Conservation (phyloP, 73 alveolate species). For the Paramecium biaurelia region DNA sequence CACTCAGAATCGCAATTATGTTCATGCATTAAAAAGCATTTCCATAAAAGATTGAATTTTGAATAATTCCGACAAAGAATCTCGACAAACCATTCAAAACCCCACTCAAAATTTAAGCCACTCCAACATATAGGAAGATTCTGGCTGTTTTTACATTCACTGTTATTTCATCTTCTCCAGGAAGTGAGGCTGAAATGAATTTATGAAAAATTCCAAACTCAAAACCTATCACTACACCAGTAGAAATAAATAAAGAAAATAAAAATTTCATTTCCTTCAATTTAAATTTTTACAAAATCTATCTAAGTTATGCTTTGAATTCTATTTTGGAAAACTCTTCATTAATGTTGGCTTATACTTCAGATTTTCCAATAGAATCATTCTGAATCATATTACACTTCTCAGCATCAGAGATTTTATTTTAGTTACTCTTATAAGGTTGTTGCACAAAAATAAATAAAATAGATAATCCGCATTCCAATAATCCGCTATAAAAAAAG, state of each 20-base stretch:
- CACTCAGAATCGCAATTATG: background rate
- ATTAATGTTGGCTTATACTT: background rate
- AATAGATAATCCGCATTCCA: background rate
- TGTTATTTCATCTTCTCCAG: background rate
- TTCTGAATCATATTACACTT: background rate
- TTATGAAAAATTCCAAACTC: conserved; percentile 5
- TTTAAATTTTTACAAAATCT: background rate
- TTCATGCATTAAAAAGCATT: background rate
- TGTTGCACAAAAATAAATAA: background rate
- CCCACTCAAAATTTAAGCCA: background rate
- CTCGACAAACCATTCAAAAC: background rate
- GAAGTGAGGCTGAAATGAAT: background rate
- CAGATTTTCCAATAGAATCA: background rate
- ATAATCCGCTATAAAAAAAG: background rate
- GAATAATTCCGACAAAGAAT: background rate
- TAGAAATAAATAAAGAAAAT: background rate
- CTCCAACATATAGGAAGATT: background rate
- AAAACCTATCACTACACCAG: background rate
- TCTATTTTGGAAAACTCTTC: background rate
- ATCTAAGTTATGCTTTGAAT: background rate
- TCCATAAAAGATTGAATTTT: background rate
- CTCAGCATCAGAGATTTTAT: background rate
- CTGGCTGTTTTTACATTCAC: background rate
- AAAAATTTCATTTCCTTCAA: background rate
- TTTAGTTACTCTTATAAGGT: background rate